Base-by-base conservation (phyloP, 768 basidiomycete species). In the Mycena olivaceomarginata region DNA sequence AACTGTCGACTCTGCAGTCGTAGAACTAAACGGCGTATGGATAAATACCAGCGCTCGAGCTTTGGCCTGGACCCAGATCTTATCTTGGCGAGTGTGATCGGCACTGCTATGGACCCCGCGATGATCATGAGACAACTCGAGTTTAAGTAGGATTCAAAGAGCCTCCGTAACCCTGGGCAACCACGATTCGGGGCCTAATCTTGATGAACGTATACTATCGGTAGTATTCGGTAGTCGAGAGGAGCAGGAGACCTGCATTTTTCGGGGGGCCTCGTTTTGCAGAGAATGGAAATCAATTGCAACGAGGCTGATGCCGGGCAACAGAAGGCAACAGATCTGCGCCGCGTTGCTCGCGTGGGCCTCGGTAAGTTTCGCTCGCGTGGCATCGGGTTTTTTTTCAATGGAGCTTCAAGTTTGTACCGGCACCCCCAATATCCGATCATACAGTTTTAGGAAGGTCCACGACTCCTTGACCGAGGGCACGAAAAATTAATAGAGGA, bases 51-150 rank as follows among this genome's bases (percentile, higher is more conserved):
- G 37, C 25, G 46, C 48, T 9, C 25, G 1, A 25, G 25, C n/a
- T 20, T 51, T 7, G 25, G 22, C 56, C 37, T 48, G 37, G 20
- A 13, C 25, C 22, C 39, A 5, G 37, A 48, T 66, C 45, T 48
- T 48, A 66, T 66, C 65, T 66, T 66, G 16, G 64, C 60, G 60
- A 46, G 65, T 25, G 63, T 22, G 22, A 22, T 43, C 43, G 22
- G 20, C 63, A 65, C 63, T 65, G 63, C 63, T 43, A n/a, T 13
- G n/a, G 3, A 31, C 31, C 25, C 25, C 51, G 20, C 20, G 22
- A 31, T 57, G 22, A 48, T 48, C 65, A 66, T 48, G 65, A 37
- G 65, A 66, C 65, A 45, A 11, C 15, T 45, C 15, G 11, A 45
- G 15, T 45, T 48, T 22, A 13, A 4, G 31, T 1, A 31, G 31